Conservation (phyloP, 2,329 filamentous ascomycete genomes). For the Calonectria henricotiae region DNA sequence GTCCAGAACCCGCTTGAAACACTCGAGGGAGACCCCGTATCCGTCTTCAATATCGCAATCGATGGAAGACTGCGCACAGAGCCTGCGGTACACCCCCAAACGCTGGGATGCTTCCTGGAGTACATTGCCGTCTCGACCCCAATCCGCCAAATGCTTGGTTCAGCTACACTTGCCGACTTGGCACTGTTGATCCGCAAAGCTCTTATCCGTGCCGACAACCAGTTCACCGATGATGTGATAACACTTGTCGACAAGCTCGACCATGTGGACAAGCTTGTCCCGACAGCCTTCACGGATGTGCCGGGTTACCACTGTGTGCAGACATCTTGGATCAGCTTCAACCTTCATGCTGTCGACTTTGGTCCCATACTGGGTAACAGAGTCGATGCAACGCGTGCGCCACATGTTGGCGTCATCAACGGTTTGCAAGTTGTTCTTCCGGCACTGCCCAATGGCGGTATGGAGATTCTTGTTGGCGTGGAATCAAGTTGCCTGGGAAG, state of each 20-base stretch:
- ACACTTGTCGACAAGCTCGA: constrained; percentile 29
- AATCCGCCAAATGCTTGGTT: constrained; percentile 33
- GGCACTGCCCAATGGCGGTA: constrained; percentile 26
- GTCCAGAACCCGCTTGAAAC: constrained; percentile 31
- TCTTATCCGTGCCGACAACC: constrained; percentile 19
- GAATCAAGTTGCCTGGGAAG: constrained; percentile 26
- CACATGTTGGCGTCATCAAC: constrained; percentile 33
- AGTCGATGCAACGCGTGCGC: constrained; percentile 38
- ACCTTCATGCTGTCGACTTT: constrained; percentile 31
- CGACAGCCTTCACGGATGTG: constrained; percentile 40
- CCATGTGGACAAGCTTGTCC: constrained; percentile 32
- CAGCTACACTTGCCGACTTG: constrained; percentile 32
- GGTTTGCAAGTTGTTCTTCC: constrained; percentile 38
- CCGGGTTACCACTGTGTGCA: constrained; percentile 34
- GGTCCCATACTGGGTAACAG: constrained; percentile 28
- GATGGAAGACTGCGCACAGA: constrained; percentile 36
- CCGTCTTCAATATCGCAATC: constrained; percentile 38
- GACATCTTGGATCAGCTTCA: constrained; percentile 37
- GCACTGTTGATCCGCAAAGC: constrained; percentile 39
- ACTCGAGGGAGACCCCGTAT: constrained; percentile 18
- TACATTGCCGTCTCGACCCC: constrained; percentile 35
- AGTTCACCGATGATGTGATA: constrained; percentile 40
- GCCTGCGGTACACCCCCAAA: constrained; percentile 33
- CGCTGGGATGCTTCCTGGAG: constrained; percentile 38
- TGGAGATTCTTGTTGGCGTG: constrained; percentile 38